Conservation (phyloP, 768 basidiomycete genomes). For the Leccinum ochraceum region DNA sequence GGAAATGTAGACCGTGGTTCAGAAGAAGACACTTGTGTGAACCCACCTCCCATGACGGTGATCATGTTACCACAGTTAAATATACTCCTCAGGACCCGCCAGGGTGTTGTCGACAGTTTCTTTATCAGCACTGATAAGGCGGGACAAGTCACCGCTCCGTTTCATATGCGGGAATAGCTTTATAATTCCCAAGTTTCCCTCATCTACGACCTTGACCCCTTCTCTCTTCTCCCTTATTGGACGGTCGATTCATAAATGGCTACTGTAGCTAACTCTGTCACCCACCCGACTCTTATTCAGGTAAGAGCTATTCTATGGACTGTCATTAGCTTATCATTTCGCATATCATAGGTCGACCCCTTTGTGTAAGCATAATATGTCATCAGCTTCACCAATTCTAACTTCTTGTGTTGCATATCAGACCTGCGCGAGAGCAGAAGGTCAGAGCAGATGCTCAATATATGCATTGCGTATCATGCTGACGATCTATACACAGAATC, state of each 20-base stretch:
- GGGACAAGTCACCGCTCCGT: conserved; percentile 2
- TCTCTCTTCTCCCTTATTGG: not conserved
- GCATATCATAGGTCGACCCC: conserved; percentile 56
- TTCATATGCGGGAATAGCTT: not conserved
- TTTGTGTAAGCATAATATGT: conserved; percentile 50
- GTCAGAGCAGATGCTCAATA: conserved; percentile 32
- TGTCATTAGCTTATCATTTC: not conserved
- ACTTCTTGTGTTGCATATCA: conserved; percentile 10
- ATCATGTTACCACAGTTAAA: conserved; percentile 14
- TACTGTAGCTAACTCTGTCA: conserved; percentile 58
- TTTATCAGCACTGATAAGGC: conserved; percentile 12
- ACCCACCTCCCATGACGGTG: conserved; percentile 5
- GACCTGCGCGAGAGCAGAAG: conserved; percentile 57
- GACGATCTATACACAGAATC: conserved; percentile 39
- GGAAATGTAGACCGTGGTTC: not conserved
- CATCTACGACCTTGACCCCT: not conserved
- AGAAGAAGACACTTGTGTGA: conserved; percentile 1
- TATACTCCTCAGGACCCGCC: not conserved
- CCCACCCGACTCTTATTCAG: conserved; percentile 59
- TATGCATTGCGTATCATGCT: not conserved
- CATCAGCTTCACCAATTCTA: not conserved
- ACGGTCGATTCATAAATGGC: conserved; percentile 43
- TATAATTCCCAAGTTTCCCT: conserved; percentile 6
- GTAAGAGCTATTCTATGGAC: conserved; percentile 32
- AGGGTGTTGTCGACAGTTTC: not conserved